Percentiles rank a stretch among this genome's conserved stretches.
phyloP scores from a whole-genome alignment of 495 filamentous ascomycete genomes.

The Hyaloscypha hepaticicola region DNA sequence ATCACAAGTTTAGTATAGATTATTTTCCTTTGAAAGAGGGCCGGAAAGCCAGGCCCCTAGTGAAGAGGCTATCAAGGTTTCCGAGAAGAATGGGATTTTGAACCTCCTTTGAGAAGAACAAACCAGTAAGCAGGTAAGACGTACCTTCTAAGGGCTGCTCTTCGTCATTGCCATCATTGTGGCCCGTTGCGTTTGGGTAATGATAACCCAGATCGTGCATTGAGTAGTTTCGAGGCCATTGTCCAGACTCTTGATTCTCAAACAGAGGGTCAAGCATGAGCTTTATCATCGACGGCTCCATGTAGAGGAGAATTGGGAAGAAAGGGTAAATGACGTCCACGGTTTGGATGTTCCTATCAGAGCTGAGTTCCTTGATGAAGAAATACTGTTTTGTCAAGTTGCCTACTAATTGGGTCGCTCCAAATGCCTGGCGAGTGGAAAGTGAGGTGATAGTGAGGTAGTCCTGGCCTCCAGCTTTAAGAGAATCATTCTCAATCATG shows the following conservation, averaged over 20 bases:
- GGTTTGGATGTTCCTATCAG: constrained; percentile 89
- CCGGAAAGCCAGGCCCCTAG: too few relatives aligned
- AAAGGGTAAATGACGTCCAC: constrained; percentile 97
- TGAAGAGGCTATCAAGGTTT: too few relatives aligned
- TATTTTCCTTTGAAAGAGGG: too few relatives aligned
- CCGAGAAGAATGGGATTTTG: too few relatives aligned
- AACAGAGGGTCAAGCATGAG: constrained; percentile 86
- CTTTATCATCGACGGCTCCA: constrained; percentile 75
- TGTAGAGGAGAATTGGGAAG: constrained; percentile 86
- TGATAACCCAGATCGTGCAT: constrained; percentile 88
- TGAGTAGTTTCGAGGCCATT: constrained; percentile 82
- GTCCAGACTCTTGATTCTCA: constrained; percentile 86
- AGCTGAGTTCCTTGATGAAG: constrained; percentile 96
- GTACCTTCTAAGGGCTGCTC: constrained; percentile 82
- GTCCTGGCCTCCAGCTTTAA: constrained; percentile 59
- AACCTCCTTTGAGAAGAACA: too few relatives aligned
- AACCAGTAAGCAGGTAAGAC: too few relatives aligned
- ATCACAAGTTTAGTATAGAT: too few relatives aligned
- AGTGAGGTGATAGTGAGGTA: constrained; percentile 85
- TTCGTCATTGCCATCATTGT: constrained; percentile 66
- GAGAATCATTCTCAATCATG: constrained; percentile 71
- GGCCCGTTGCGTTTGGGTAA: constrained; percentile 90
- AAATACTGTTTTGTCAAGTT: constrained; percentile 75
- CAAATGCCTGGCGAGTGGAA: constrained; percentile 81
- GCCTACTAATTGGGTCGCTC: constrained; percentile 79